Conservation (phyloP, 208 protist genomes). For the Trypanosoma rangeli region DNA sequence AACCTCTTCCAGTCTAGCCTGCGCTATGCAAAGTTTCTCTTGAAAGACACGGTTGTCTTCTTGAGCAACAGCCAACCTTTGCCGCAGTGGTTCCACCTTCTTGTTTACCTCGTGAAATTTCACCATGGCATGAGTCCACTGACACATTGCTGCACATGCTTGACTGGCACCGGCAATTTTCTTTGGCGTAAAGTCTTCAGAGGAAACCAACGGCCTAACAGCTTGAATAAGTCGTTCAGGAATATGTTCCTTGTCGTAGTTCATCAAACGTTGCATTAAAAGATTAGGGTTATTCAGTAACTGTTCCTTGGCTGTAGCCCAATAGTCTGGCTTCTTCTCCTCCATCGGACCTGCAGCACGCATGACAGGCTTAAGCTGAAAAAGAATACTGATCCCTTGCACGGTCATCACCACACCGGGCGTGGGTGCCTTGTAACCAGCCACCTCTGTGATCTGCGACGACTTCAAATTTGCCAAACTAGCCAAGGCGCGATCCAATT, state of each 20-base stretch:
- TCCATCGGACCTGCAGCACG: conserved; percentile 94
- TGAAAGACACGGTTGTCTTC: conserved; percentile 91
- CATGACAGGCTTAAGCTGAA: conserved; percentile 96
- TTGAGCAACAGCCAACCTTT: conserved; percentile 89
- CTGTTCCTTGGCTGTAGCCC: conserved; percentile 92
- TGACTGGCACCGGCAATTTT: conserved; percentile 94
- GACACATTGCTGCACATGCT: conserved; percentile 97
- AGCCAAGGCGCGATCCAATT: conserved; percentile 95
- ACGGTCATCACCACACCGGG: conserved; percentile 96
- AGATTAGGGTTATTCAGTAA: conserved; percentile 90
- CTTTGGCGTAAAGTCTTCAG: conserved; percentile 95
- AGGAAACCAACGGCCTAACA: conserved; percentile 92
- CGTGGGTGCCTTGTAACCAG: conserved; percentile 95
- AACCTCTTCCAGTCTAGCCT: conserved; percentile 90
- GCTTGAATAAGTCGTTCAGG: conserved; percentile 93
- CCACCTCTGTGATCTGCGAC: conserved; percentile 97
- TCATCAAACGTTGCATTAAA: conserved; percentile 93
- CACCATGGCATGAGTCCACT: conserved; percentile 98
- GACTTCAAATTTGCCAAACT: conserved; percentile 96
- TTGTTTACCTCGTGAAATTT: conserved; percentile 96
- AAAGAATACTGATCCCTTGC: conserved; percentile 98
- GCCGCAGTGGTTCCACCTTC: conserved; percentile 93
- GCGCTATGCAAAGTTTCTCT: conserved; percentile 87
- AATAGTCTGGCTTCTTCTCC: conserved; percentile 97
- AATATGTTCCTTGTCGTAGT: conserved; percentile 97